These are phyloP conservation scores for Solanum phureja DNA, from an alignment of 257 asterid genomes.

Conservation along the genomic window DNA sequence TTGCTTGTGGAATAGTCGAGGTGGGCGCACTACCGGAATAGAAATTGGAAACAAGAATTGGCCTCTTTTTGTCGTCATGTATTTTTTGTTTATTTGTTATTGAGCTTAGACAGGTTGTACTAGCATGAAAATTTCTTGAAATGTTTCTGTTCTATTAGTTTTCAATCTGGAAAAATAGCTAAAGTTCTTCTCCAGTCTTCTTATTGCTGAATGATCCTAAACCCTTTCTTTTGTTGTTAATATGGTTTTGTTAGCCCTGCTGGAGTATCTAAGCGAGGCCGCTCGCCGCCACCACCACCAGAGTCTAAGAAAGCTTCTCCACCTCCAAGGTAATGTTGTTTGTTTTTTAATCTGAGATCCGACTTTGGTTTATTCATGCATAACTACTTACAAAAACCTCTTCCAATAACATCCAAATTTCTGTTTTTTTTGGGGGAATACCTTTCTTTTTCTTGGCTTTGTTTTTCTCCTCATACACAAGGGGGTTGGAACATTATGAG, in stretches of 20 bases:
- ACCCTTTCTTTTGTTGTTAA: neutral
- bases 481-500: neutral
- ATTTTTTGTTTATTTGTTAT: neutral
- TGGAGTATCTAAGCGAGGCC: slow-evolving; percentile 66
- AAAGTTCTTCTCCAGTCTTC: neutral
- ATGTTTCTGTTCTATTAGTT: neutral
- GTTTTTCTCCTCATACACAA: neutral
- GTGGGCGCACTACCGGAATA: neutral
- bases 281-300: slow-evolving; percentile 49
- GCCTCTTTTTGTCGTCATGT: neutral
- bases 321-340: slow-evolving; percentile 55
- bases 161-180: neutral
- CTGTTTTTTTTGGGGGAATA: neutral
- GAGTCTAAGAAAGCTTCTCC: slow-evolving; percentile 64
- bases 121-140: neutral
- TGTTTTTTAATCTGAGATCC: neutral
- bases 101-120: neutral
- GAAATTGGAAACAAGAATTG: neutral
- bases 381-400: neutral
- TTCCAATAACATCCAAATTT: neutral
- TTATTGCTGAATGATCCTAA: neutral
- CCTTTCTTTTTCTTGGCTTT: neutral
- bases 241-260: slow-evolving; percentile 43
- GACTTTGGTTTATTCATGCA: neutral
- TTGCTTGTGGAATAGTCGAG: neutral